Percentiles rank a stretch among this genome's conserved stretches.
These are phyloP conservation scores for Alloteropsis semialata DNA, from an alignment of 176 grass and related monocot species.

Conservation along the genomic window DNA sequence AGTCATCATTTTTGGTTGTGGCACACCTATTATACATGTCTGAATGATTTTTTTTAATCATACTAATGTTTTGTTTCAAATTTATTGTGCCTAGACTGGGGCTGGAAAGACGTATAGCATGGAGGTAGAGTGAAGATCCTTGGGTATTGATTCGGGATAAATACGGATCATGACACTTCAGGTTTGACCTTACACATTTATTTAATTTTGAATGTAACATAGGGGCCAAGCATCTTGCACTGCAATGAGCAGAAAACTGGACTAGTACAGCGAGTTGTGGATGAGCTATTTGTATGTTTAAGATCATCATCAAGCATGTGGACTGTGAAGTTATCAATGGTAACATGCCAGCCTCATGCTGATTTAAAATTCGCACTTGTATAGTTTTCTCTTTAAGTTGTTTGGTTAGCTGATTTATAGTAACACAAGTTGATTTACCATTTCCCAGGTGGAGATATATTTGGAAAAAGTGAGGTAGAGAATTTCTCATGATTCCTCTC, in stretches of 20 bases:
- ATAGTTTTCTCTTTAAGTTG: background rate
- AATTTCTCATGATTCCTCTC: background rate
- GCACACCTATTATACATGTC: background rate
- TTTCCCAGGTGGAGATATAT: slow-evolving; percentile 82
- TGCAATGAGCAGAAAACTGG: slow-evolving; percentile 64
- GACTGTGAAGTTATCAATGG: slow-evolving; percentile 77
- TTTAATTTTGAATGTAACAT: slow-evolving; percentile 22
- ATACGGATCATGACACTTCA: background rate
- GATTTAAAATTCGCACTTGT: slow-evolving; percentile 4
- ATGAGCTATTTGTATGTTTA: slow-evolving; percentile 66
- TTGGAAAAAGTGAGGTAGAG: slow-evolving; percentile 81
- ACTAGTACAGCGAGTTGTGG: slow-evolving; percentile 57
- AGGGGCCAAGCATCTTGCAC: slow-evolving; percentile 86
- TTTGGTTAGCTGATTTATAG: background rate
- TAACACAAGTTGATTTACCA: slow-evolving; percentile 16
- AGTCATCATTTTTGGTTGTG: background rate
- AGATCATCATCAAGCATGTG: slow-evolving; percentile 44
- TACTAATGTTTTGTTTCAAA: slow-evolving; percentile 26
- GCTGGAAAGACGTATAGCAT: slow-evolving; percentile 89
- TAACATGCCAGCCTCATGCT: slow-evolving; percentile 26
- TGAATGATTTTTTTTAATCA: background rate
- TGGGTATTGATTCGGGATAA: slow-evolving; percentile 16
- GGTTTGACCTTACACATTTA: background rate
- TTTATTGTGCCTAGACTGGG: slow-evolving; percentile 55
- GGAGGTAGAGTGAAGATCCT: slow-evolving; percentile 53